Evolutionary conservation across 192 early-diverging fungal species (phyloP).

Genomic region (Coemansia erecta): DNA sequence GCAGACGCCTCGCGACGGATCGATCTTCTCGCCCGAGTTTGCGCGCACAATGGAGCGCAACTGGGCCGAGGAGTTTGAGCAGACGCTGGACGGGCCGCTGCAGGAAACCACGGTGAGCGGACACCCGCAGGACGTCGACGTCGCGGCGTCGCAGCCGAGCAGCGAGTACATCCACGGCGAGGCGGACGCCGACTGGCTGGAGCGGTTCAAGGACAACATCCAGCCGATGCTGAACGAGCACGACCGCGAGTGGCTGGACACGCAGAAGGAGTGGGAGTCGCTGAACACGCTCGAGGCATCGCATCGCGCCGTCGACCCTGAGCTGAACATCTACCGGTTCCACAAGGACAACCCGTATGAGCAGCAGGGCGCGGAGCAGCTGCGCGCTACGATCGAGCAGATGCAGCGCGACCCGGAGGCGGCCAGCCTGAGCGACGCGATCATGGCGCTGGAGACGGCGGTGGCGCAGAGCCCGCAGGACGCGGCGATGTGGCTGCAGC

Average conservation of each 20-base stretch:
- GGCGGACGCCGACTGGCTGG: constrained; percentile 61
- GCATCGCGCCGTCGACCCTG: constrained; percentile 51
- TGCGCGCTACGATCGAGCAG: constrained; percentile 54
- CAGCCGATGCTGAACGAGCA: constrained; percentile 60
- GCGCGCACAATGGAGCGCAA: constrained; percentile 57
- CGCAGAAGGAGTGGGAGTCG: constrained; percentile 71
- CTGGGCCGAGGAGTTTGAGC: constrained; percentile 63
- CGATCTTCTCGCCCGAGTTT: constrained; percentile 58
- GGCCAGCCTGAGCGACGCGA: constrained; percentile 76
- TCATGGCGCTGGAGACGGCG: constrained; percentile 87
- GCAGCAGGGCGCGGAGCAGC: constrained; percentile 26
- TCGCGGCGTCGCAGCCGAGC: constrained; percentile 58
- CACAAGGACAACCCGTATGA: constrained; percentile 45
- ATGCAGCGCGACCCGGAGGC: constrained; percentile 54
- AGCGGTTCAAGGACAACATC: constrained; percentile 68
- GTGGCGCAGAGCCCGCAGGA: constrained; percentile 78
- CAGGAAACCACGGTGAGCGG: constrained; percentile 50
- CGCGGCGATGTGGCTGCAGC: constrained; percentile 77
- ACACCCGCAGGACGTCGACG: constrained; percentile 54
- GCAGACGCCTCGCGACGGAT: constrained; percentile 47
- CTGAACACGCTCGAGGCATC: constrained; percentile 42
- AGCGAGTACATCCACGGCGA: constrained; percentile 51
- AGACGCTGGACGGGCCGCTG: constrained; percentile 47
- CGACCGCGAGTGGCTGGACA: constrained; percentile 68
- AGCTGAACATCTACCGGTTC: constrained; percentile 74